Conservation (phyloP, 2,329 filamentous ascomycete genomes). For the Teratosphaeria zuluensis region DNA sequence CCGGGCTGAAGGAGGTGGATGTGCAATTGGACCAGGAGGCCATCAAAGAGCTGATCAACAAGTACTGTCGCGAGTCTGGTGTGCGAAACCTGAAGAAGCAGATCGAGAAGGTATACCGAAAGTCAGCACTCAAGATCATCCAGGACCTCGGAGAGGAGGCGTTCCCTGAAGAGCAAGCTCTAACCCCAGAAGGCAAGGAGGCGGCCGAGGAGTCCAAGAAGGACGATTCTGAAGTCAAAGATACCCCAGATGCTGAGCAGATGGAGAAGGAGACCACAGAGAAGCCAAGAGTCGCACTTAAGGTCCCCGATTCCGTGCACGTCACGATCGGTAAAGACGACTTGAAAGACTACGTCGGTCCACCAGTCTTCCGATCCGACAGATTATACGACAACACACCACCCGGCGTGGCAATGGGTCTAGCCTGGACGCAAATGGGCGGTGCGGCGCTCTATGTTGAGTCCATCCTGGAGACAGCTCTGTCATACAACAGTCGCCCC, state of each 20-base stretch:
- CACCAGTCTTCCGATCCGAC: slow-evolving; percentile 90
- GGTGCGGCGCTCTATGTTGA: slow-evolving; percentile 95
- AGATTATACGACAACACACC: slow-evolving; percentile 90
- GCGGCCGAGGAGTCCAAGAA: slow-evolving; percentile 53
- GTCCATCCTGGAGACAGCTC: slow-evolving; percentile 79
- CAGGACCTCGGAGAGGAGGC: slow-evolving; percentile 81
- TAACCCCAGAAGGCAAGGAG: slow-evolving; percentile 77
- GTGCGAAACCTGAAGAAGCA: slow-evolving; percentile 98
- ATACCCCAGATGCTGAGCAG: slow-evolving; percentile 41
- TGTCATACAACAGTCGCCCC: slow-evolving; percentile 64
- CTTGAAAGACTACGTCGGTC: slow-evolving; percentile 92
- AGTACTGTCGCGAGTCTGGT: slow-evolving; percentile 93
- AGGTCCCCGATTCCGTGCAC: slow-evolving; percentile 79
- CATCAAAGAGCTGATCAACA: slow-evolving; percentile 95
- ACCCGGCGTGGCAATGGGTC: slow-evolving; percentile 90
- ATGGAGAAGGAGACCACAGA: slow-evolving; percentile 53
- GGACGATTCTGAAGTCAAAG: slow-evolving; percentile 52
- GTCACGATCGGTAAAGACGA: slow-evolving; percentile 81
- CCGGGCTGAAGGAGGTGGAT: slow-evolving; percentile 80
- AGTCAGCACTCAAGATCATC: slow-evolving; percentile 94
- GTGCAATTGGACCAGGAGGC: slow-evolving; percentile 79
- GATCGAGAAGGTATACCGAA: slow-evolving; percentile 97
- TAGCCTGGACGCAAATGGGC: slow-evolving; percentile 96
- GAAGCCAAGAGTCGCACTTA: slow-evolving; percentile 62
- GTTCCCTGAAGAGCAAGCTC: slow-evolving; percentile 57